phyloP scores from a whole-genome alignment of 345 rosid genomes.

The Citrus unshiu region DNA sequence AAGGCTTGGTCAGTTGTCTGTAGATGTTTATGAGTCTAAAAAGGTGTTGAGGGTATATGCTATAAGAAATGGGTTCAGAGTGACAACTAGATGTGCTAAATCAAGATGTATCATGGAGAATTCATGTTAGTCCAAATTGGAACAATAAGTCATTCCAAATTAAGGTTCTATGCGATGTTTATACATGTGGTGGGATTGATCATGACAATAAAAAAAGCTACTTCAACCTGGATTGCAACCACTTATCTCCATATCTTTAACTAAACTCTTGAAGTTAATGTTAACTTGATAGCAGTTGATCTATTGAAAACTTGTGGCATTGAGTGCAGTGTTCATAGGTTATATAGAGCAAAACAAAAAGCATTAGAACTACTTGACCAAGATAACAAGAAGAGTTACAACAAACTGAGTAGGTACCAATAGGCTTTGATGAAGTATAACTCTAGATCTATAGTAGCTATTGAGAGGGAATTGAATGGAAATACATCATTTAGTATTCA shows the following conservation, averaged over 20 bases:
- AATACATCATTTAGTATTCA: not conserved
- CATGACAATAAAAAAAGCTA: not conserved
- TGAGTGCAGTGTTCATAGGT: rapidly evolving
- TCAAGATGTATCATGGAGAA: not conserved
- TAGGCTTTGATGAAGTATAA: no score
- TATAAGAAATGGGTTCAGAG: not conserved
- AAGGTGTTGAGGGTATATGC: not conserved
- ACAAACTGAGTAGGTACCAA: not conserved
- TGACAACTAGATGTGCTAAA: not conserved
- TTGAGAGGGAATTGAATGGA: not conserved
- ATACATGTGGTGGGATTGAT: not conserved
- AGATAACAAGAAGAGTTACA: not conserved
- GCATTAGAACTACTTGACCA: no score
- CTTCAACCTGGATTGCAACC: not conserved
- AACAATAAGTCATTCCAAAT: not conserved
- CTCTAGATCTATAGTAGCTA: not conserved
- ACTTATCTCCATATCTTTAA: not conserved
- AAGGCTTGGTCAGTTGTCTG: not conserved
- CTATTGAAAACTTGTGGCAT: not conserved
- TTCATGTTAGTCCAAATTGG: not conserved
- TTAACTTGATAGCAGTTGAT: not conserved
- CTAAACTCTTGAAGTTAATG: not conserved
- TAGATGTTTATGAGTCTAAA: not conserved
- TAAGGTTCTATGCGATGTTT: not conserved
- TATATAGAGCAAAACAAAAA: not conserved